A percentile compares a stretch with the other conserved stretches of the same genome.
phyloP scores from a whole-genome alignment of 148 eudicot genomes.

The Cornus kousa region DNA sequence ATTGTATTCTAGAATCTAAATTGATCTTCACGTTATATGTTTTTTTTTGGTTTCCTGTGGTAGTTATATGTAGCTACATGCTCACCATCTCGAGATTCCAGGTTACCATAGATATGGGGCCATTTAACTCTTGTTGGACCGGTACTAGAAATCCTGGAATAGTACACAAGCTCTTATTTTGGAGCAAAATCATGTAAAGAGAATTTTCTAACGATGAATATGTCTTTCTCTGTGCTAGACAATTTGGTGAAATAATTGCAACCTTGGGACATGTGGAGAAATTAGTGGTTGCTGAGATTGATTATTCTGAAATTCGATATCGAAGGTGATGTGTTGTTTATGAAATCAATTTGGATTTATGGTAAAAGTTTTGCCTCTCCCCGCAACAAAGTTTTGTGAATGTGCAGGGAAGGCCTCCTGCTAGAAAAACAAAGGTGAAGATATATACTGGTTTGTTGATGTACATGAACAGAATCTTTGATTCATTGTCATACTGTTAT shows the following conservation, averaged over 20 bases:
- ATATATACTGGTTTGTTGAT: constrained; percentile 51
- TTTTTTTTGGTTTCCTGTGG: background rate
- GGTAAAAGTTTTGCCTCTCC: background rate
- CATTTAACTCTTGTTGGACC: constrained; percentile 71
- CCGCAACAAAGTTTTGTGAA: background rate
- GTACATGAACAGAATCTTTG: constrained; percentile 25
- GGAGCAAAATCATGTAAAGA: background rate
- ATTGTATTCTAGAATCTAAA: no score
- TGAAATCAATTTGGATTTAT: background rate
- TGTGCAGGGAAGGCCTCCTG: constrained; percentile 43
- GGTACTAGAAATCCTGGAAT: constrained; percentile 16
- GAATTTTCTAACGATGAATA: background rate
- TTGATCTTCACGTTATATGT: no score
- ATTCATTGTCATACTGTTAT: background rate
- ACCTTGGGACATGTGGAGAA: constrained; percentile 52
- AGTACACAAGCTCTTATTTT: no score
- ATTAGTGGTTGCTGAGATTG: constrained; percentile 49
- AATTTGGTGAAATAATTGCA: constrained; percentile 63
- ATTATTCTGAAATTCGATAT: constrained; percentile 39
- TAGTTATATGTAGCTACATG: constrained; percentile 70
- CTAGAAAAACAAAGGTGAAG: constrained; percentile 51
- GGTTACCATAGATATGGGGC: constrained; percentile 61
- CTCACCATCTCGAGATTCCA: constrained; percentile 53
- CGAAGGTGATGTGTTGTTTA: constrained; percentile 38
- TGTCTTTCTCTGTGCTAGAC: constrained; percentile 6